Conservation (phyloP, 73 alveolate species). For the Paramecium biaurelia region DNA sequence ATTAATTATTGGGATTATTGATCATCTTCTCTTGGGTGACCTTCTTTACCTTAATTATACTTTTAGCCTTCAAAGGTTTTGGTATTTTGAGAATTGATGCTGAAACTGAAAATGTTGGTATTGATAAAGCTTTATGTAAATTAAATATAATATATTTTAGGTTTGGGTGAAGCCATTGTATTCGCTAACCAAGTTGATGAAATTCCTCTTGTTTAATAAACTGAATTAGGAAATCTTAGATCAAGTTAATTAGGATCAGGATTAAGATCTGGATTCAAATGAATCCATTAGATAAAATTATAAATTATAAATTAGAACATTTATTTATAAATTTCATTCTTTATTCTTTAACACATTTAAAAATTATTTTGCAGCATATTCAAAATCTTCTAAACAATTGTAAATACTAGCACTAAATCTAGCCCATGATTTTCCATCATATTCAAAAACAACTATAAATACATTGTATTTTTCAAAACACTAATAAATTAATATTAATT, state of each 20-base stretch:
- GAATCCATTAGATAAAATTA: neutral
- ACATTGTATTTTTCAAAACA: neutral
- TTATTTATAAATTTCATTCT: neutral
- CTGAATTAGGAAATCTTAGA: neutral
- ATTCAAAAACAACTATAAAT: neutral
- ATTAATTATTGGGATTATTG: neutral
- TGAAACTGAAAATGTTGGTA: constrained; percentile 16
- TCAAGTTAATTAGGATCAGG: neutral
- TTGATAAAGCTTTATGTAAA: constrained; percentile 43
- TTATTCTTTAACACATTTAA: neutral
- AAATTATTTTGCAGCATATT: constrained; percentile 9
- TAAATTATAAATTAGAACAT: neutral
- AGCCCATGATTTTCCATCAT: neutral
- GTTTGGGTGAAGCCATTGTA: constrained; percentile 46
- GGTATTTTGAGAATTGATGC: constrained; percentile 35
- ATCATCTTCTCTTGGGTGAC: constrained; percentile 23
- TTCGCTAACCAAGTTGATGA: constrained; percentile 16
- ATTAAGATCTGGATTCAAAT: neutral
- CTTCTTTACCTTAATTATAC: neutral
- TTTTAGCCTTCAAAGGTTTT: neutral
- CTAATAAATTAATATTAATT: neutral
- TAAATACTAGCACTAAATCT: neutral
- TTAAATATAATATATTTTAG: neutral
- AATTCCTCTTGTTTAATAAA: neutral
- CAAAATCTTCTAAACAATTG: constrained; percentile 7